phyloP scores from a whole-genome alignment of 257 asterid species.

The Solanum stenotomum region DNA sequence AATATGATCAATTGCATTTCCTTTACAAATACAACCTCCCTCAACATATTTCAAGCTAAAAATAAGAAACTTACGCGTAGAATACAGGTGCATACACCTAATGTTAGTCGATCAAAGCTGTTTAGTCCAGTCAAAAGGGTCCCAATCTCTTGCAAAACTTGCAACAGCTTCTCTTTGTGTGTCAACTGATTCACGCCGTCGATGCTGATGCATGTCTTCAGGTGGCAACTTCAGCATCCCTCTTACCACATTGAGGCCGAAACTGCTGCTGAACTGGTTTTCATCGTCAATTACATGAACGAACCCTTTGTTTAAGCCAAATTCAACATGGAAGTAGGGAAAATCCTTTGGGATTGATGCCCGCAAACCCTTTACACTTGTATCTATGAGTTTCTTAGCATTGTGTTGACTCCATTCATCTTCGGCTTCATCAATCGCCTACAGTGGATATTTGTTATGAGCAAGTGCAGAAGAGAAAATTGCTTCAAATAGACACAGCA shows the following conservation, averaged over 20 bases:
- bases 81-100: neutral
- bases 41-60: neutral
- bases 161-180: conserved; percentile 64
- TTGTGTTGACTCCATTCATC: conserved; percentile 98
- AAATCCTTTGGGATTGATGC: conserved; percentile 87
- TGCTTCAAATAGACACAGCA: neutral
- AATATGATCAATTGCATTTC: neutral
- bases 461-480: neutral
- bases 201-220: conserved; percentile 84
- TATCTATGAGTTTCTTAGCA: conserved; percentile 91
- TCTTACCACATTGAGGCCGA: conserved; percentile 71
- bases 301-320: conserved; percentile 70
- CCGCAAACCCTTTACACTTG: conserved; percentile 74
- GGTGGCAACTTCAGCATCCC: conserved; percentile 76
- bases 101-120: conserved; percentile 22
- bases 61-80: neutral
- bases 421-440: conserved; percentile 98
- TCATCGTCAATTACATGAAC: conserved; percentile 97
- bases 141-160: conserved; percentile 56
- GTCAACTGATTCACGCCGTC: conserved; percentile 58
- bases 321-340: conserved; percentile 93
- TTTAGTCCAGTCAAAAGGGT: conserved; percentile 86
- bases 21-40: neutral
- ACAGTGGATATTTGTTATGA: neutral
- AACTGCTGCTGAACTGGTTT: conserved; percentile 57